These are phyloP conservation scores for Boletus edulis DNA, from an alignment of 768 basidiomycete genomes.

Conservation along the genomic window DNA sequence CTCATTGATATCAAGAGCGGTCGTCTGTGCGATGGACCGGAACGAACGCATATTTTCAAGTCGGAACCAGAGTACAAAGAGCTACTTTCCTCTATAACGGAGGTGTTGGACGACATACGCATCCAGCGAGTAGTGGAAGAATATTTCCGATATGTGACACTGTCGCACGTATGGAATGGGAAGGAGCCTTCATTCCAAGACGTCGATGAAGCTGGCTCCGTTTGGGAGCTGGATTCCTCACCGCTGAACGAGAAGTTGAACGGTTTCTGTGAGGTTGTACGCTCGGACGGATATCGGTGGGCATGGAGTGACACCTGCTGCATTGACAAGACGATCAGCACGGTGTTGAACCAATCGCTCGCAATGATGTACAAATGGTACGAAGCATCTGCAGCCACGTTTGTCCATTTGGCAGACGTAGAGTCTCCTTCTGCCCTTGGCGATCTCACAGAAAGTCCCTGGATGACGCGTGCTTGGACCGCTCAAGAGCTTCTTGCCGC, in stretches of 20 bases:
- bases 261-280: constrained; percentile 6
- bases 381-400: neutral
- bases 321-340: constrained; percentile 9
- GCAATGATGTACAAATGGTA: constrained; percentile 16
- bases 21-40: neutral
- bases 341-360: constrained; percentile 7
- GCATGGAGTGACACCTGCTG: constrained; percentile 13
- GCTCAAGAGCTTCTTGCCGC: constrained; percentile 16
- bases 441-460: neutral
- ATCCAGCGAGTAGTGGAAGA: neutral
- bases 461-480: constrained; percentile 18
- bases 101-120: neutral
- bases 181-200: constrained; percentile 10
- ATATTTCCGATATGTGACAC: constrained; percentile 10
- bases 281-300: constrained; percentile 11
- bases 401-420: neutral
- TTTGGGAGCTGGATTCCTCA: constrained; percentile 7
- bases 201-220: neutral
- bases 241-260: constrained; percentile 1
- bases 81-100: constrained; percentile 8
- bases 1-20: constrained; percentile 1
- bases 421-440: neutral
- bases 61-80: neutral
- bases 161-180: constrained; percentile 15
- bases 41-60: neutral